Evolutionary conservation across 2,329 filamentous ascomycete genomes (phyloP), one percentile per base, ranked within the genome.

Genomic region (Pseudogymnoascus sp.): DNA sequence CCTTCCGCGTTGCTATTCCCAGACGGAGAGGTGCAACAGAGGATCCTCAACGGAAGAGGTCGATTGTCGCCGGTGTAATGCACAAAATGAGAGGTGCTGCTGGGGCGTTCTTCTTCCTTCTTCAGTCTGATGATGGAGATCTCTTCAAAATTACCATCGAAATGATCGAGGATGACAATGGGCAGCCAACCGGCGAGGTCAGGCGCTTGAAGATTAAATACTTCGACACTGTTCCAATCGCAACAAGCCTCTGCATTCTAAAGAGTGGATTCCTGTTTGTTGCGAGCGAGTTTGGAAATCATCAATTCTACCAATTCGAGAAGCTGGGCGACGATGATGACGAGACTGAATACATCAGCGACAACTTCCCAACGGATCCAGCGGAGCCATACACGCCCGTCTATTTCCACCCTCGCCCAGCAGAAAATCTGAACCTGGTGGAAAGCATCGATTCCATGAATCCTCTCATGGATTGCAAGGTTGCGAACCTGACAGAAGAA

Each of bases 71-170:
- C 2, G 95, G 95, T 60, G 92, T 96, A n/a, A 93, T 98, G 87
- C 95, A 99, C 78, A 96, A 96, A 75, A 88, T 97, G 74, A 93
- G 95, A 71, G 85, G 86, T 65, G 87, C 82, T 64, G 82, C 81
- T 5, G 92, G 92, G 28, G 92, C 93, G 1, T 99, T 99, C 78
- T 99, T 99, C 80, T 96, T 98, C 74, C 84, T 99, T 2, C 79
- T 99, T 0, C 95, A 99, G 74, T 92, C 90, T 0, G 95, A 99
- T 64, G 96, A 99, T 74, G 95, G 95, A n/a, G 96, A 99, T 75
- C 81, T 99, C 6, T 98, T 99, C 82, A 98, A 98, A 75, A 84
- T 98, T 60, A 97, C 89, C 0, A 87, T 99, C 65, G 92, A 97
- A 67, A 93, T 97, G 87, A 83, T 87, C 8, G 89, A 93, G 69